phyloP scores from a whole-genome alignment of 768 basidiomycete genomes.

The Calocera cornea region DNA sequence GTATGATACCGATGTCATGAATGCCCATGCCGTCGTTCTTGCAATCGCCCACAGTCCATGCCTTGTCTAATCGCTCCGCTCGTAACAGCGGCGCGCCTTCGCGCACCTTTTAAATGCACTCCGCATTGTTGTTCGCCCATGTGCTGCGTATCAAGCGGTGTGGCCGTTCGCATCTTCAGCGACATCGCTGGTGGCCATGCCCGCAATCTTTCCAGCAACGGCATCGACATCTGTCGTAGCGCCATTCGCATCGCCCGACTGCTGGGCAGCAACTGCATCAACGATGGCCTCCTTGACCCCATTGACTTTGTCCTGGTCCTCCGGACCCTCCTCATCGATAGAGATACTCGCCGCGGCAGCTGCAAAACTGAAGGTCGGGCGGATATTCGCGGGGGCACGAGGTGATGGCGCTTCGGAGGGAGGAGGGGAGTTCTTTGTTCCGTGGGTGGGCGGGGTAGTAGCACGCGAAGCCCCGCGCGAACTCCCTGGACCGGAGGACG shows the following conservation, averaged over 20 bases:
- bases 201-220: slow-evolving; percentile 21
- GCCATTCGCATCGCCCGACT: not conserved
- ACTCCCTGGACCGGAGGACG: slow-evolving; percentile 13
- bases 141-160: not conserved
- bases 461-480: slow-evolving; percentile 24
- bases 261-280: not conserved
- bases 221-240: slow-evolving; percentile 16
- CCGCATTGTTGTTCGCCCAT: not conserved
- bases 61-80: not conserved
- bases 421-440: slow-evolving; percentile 11
- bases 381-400: slow-evolving; percentile 36
- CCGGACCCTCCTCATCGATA: slow-evolving; percentile 8
- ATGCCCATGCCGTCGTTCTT: not conserved
- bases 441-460: slow-evolving; percentile 14
- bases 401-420: slow-evolving; percentile 8
- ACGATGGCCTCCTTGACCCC: not conserved
- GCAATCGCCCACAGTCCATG: not conserved
- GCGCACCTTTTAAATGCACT: not conserved
- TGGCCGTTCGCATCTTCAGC: too few relatives aligned
- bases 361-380: slow-evolving; percentile 71
- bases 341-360: slow-evolving; percentile 37
- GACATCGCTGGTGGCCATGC: slow-evolving; percentile 16
- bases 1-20: not conserved
- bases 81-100: not conserved
- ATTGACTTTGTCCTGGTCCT: not conserved